phyloP scores from a whole-genome alignment of 208 protist genomes.

The Wallacemonas sp. region DNA sequence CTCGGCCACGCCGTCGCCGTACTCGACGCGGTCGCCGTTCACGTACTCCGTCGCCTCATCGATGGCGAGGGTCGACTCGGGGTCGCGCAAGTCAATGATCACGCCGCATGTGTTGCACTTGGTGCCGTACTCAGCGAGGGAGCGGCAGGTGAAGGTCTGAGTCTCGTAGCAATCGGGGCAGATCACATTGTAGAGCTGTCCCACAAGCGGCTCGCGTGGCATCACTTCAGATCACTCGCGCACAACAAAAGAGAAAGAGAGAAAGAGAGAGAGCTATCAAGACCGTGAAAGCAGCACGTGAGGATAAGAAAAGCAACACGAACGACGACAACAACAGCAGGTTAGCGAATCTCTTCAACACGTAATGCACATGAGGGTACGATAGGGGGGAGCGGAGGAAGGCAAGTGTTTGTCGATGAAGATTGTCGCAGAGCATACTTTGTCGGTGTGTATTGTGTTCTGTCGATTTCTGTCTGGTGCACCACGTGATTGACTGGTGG shows the following conservation, averaged over 20 bases:
- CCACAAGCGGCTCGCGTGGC: constrained; percentile 34
- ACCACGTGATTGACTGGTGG: too few relatives aligned
- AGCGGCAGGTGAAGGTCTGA: constrained; percentile 64
- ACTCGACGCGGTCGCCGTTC: constrained; percentile 25
- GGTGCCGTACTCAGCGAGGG: constrained; percentile 49
- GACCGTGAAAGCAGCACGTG: not conserved
- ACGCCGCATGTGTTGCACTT: constrained; percentile 61
- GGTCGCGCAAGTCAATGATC: constrained; percentile 71
- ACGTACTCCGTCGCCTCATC: constrained; percentile 26
- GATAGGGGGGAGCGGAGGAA: not conserved
- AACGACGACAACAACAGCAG: not conserved
- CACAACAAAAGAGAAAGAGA: constrained; percentile 20
- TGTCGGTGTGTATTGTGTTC: not conserved
- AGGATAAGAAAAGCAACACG: not conserved
- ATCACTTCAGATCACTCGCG: not conserved
- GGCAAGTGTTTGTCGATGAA: too few relatives aligned
- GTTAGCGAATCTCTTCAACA: not conserved
- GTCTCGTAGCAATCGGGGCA: constrained; percentile 69
- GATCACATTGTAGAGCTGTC: constrained; percentile 60
- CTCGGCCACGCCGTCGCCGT: constrained; percentile 61
- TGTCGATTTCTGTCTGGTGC: too few relatives aligned
- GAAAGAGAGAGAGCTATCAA: not conserved
- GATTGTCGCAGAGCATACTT: not conserved
- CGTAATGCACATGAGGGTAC: too few relatives aligned
- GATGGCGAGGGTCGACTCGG: constrained; percentile 38